These are phyloP conservation scores for Paramecium caudatum DNA, from an alignment of 73 alveolate species.

Conservation along the genomic window DNA sequence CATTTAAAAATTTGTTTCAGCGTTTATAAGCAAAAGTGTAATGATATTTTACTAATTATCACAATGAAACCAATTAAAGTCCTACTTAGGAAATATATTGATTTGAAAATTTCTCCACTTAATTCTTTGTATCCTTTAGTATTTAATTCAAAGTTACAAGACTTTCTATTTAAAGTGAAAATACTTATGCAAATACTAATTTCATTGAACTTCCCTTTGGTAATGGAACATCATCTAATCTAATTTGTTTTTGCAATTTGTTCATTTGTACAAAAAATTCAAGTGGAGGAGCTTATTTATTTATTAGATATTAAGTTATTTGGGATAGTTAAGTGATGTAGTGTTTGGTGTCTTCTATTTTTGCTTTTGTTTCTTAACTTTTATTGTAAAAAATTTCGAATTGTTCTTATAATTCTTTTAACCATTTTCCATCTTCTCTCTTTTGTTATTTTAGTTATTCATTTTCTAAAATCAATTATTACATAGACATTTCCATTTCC, in stretches of 20 bases:
- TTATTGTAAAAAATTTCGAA: background rate
- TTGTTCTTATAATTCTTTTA: background rate
- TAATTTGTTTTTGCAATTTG: background rate
- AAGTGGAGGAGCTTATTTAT: background rate
- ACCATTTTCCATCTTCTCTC: slow-evolving; percentile 7
- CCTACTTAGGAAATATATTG: slow-evolving; percentile 22
- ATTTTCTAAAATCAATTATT: background rate
- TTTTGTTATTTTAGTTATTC: slow-evolving; percentile 12
- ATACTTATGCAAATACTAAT: background rate
- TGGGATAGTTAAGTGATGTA: background rate
- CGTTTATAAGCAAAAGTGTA: background rate
- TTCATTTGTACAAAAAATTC: background rate
- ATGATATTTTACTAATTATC: background rate
- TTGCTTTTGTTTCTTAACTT: background rate
- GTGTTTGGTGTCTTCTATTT: background rate
- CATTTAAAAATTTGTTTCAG: background rate
- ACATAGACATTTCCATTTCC: slow-evolving; percentile 5
- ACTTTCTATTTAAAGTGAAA: background rate
- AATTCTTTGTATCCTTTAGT: background rate
- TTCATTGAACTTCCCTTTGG: background rate
- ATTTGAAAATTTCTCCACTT: slow-evolving; percentile 3
- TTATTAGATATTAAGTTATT: background rate
- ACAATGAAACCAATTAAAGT: background rate
- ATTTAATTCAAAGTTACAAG: slow-evolving; percentile 16
- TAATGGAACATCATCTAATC: background rate